These are phyloP conservation scores for Termitomyces sp. DNA, from an alignment of 768 basidiomycete species.

Conservation along the genomic window DNA sequence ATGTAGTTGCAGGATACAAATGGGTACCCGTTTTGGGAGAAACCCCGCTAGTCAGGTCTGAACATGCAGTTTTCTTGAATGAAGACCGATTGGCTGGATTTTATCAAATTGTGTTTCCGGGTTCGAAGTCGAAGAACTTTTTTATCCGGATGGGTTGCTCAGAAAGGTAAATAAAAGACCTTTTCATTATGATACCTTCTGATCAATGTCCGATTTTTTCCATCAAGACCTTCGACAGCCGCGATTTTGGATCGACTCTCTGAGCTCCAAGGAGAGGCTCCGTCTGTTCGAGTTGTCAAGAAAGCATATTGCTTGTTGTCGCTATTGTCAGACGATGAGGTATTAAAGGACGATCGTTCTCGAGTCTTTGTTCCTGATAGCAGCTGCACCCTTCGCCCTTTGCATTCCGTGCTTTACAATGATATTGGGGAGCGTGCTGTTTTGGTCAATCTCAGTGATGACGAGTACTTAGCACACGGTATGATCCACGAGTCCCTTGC, in stretches of 20 bases:
- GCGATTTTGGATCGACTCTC: slow-evolving; percentile 15
- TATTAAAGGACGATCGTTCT: slow-evolving; percentile 4
- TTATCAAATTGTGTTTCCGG: slow-evolving; percentile 17
- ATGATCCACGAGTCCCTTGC: slow-evolving; percentile 26
- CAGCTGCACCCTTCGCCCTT: slow-evolving; percentile 19
- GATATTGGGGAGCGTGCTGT: slow-evolving; percentile 30
- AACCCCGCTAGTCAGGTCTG: slow-evolving; percentile 12
- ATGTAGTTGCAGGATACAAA: slow-evolving; percentile 9
- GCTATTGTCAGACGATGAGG: slow-evolving; percentile 16
- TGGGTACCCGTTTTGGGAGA: slow-evolving; percentile 30
- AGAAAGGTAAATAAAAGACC: slow-evolving; percentile 22
- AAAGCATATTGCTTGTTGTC: slow-evolving; percentile 24
- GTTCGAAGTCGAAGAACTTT: slow-evolving; percentile 14
- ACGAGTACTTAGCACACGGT: slow-evolving; percentile 22
- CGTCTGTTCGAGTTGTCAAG: slow-evolving; percentile 8
- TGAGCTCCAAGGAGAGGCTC: neutral
- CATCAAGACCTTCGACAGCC: slow-evolving; percentile 23
- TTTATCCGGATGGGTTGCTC: slow-evolving; percentile 32
- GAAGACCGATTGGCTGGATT: slow-evolving; percentile 16
- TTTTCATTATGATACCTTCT: neutral
- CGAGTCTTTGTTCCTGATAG: slow-evolving; percentile 31
- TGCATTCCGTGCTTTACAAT: slow-evolving; percentile 29
- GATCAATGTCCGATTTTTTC: neutral
- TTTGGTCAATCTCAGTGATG: slow-evolving; percentile 15
- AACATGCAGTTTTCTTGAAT: slow-evolving; percentile 18